Evolutionary conservation across 2,329 filamentous ascomycete genomes (phyloP).

Genomic region (Aspergillus piperis): DNA sequence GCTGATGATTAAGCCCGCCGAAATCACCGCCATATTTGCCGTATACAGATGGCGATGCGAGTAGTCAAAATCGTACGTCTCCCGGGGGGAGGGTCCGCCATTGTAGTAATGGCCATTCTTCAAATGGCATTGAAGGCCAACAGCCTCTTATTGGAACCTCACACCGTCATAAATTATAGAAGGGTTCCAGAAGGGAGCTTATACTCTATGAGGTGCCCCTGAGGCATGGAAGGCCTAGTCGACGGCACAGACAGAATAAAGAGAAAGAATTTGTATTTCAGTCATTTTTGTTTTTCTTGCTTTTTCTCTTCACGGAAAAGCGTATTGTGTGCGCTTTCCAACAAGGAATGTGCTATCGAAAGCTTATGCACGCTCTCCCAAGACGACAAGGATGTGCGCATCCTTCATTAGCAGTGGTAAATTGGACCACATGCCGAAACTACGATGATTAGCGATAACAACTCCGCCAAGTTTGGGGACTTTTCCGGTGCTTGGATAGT

Average conservation of each 20-base stretch:
- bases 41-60: conserved; percentile 11
- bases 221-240: not conserved
- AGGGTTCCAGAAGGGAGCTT: not conserved
- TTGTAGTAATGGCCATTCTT: not conserved
- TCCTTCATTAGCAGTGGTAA: no score
- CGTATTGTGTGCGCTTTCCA: not conserved
- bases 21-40: conserved; percentile 6
- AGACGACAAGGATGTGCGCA: no score
- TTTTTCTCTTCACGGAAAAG: not conserved
- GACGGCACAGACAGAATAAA: no score
- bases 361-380: no score
- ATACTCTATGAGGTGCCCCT: not conserved
- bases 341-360: no score
- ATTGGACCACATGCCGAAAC: no score
- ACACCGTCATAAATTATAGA: not conserved
- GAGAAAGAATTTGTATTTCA: no score
- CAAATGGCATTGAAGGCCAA: not conserved
- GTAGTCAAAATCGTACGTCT: conserved; percentile 16
- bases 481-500: no score
- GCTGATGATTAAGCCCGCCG: conserved; percentile 7
- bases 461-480: no score
- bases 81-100: conserved; percentile 4
- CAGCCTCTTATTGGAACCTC: not conserved
- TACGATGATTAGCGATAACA: no score
- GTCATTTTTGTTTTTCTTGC: not conserved